Evolutionary conservation across 192 early-diverging fungal genomes (phyloP).

Genomic region (Backusella liffmaniae): DNA sequence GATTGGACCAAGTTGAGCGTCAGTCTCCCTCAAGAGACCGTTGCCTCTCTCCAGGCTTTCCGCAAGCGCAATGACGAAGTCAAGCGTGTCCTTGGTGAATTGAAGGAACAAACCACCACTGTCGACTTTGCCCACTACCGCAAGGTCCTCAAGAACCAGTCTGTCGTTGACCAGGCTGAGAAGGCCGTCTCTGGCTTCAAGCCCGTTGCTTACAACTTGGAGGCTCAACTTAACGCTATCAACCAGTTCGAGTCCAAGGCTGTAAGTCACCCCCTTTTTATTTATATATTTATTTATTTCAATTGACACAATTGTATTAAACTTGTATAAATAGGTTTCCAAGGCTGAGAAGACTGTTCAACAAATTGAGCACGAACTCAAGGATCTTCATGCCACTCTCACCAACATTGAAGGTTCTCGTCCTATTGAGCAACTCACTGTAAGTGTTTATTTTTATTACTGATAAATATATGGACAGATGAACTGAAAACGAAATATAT

Average conservation of each 20-base stretch:
- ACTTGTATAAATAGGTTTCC: slow-evolving; percentile 52
- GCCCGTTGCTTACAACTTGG: slow-evolving; percentile 80
- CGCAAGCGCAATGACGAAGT: slow-evolving; percentile 95
- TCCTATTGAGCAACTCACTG: slow-evolving; percentile 91
- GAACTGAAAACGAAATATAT: background rate
- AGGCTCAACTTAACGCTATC: slow-evolving; percentile 81
- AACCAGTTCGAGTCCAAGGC: slow-evolving; percentile 78
- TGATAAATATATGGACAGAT: background rate
- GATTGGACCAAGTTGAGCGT: slow-evolving; percentile 89
- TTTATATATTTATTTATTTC: background rate
- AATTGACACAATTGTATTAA: background rate
- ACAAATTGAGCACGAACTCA: slow-evolving; percentile 83
- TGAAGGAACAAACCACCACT: slow-evolving; percentile 77
- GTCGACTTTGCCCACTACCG: slow-evolving; percentile 92
- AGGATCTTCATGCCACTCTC: slow-evolving; percentile 84
- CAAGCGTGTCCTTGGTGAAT: slow-evolving; percentile 74
- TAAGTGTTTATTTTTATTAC: slow-evolving; percentile 37
- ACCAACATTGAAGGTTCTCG: slow-evolving; percentile 92
- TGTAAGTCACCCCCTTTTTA: slow-evolving; percentile 40
- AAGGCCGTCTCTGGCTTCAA: slow-evolving; percentile 80
- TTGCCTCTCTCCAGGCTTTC: slow-evolving; percentile 83
- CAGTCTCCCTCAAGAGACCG: slow-evolving; percentile 87
- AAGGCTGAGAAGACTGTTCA: slow-evolving; percentile 81
- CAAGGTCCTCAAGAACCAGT: slow-evolving; percentile 84
- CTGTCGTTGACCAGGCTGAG: slow-evolving; percentile 88